Conservation (phyloP, 176 grass and related monocot species). For the Tillandsia fasciculata region DNA sequence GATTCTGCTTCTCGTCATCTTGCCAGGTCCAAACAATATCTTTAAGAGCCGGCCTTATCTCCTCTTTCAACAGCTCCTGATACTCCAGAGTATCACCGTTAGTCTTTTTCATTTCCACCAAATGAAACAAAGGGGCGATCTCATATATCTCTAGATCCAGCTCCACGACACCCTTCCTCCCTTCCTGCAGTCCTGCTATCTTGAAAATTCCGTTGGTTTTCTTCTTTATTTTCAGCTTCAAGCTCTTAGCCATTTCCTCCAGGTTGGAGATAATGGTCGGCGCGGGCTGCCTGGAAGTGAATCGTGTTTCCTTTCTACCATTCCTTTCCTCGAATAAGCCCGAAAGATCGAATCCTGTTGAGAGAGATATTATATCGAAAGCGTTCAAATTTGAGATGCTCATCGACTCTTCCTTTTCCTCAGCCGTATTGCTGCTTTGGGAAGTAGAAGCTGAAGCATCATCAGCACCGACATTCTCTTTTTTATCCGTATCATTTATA, state of each 20-base stretch:
- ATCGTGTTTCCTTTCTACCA: conserved; percentile 42
- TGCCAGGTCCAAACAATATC: conserved; percentile 97
- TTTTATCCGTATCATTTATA: conserved; percentile 18
- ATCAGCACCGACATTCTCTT: conserved; percentile 1
- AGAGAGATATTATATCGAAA: conserved; percentile 88
- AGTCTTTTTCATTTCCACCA: conserved; percentile 78
- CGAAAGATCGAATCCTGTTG: conserved; percentile 72
- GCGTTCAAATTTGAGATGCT: conserved; percentile 70
- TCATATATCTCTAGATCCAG: conserved; percentile 76
- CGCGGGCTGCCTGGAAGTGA: conserved; percentile 58
- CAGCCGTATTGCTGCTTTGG: conserved; percentile 19
- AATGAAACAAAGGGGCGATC: conserved; percentile 53
- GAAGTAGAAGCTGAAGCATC: conserved; percentile 22
- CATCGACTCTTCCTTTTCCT: conserved; percentile 40
- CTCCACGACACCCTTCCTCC: conserved; percentile 75
- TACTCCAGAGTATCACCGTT: conserved; percentile 80
- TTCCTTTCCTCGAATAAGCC: conserved; percentile 60
- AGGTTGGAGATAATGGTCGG: conserved; percentile 48
- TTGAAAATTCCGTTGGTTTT: conserved; percentile 67
- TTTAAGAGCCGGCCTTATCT: conserved; percentile 64
- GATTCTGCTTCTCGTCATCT: conserved; percentile 26
- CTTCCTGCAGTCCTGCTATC: conserved; percentile 47
- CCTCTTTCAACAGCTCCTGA: conserved; percentile 64
- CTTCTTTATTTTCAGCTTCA: conserved; percentile 67
- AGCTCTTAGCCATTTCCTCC: conserved; percentile 46